Conservation (phyloP, 2,329 filamentous ascomycete genomes). For the Alternaria infectoria region DNA sequence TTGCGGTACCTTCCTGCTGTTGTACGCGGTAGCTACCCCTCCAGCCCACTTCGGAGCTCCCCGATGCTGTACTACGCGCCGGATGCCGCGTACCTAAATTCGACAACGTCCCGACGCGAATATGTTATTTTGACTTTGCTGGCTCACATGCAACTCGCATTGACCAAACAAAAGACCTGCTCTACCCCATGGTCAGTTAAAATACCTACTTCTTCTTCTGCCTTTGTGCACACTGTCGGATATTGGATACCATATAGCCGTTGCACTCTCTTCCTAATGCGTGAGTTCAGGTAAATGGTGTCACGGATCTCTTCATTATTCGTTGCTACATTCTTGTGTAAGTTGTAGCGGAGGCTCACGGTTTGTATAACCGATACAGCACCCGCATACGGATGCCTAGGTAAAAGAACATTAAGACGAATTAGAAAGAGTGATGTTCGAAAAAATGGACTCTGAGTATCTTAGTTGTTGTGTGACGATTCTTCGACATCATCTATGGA, state of each 20-base stretch:
- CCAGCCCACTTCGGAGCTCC: conserved; percentile 5
- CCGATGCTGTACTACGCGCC: conserved; percentile 5
- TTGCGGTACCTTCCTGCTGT: background rate
- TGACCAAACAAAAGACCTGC: background rate
- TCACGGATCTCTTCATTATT: background rate
- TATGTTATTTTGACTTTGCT: fast-evolving
- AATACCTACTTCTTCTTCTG: background rate
- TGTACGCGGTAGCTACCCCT: conserved; percentile 3
- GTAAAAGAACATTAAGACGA: too few relatives aligned
- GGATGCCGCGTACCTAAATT: background rate
- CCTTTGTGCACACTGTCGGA: background rate
- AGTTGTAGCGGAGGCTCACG: too few relatives aligned
- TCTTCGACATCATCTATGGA: background rate
- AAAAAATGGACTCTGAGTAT: background rate
- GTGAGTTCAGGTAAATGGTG: background rate
- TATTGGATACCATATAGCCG: background rate
- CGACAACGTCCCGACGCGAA: background rate
- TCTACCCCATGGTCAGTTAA: background rate
- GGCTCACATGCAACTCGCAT: background rate
- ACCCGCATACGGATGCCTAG: too few relatives aligned
- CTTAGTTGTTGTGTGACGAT: background rate
- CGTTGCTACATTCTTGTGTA: background rate
- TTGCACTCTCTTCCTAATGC: background rate
- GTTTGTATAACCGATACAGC: too few relatives aligned
- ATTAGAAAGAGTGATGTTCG: too few relatives aligned